Base-by-base conservation (phyloP, 2,329 filamentous ascomycete genomes). In the Torrubiellomyces zombiae region DNA sequence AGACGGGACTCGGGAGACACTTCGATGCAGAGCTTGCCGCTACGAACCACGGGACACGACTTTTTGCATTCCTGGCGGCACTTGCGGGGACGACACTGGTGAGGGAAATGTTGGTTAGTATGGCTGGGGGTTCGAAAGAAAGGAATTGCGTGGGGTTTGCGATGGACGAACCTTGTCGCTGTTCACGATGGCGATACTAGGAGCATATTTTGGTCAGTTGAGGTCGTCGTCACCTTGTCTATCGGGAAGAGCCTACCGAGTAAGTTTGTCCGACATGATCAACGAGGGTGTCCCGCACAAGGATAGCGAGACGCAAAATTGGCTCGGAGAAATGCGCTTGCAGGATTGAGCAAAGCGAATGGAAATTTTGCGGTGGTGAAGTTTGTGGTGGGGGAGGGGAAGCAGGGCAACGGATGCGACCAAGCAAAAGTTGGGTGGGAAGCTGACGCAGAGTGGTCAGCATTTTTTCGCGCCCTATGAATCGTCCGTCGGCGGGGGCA, bases 41-140 rank as follows among this genome's bases (percentile, higher is more conserved):
- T 92, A 45, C 86, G 80, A 40, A 98, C 89, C 35, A 98, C 89
- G 16, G 91, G 83, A 53, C 89, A 98, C 16, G 85, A 86, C 55
- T 95, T 95, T 56, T 95, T 95, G 68, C 89, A 98, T 58, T 98
- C 89, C 62, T 94, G 86, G 40, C 86, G 75, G 56, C 89, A 95
- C 82, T 95, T 95, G 45, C 37, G 39, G 34, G 47, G 49, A 26
- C 42, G 45, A 43, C 50, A 53, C 50, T 53, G 36, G 21, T 32
- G 30, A 32, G 30, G 41, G 44, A 39, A 43, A 34, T n/a, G 20
- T 43, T 35, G 38, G 38, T 40, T 29, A 35, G 34, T 34, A 38
- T 31, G 38, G 40, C 33, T 38, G 38, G 42, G 40, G 33, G 37
- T 23, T 34, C 31, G 28, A 33, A 23, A 26, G 26, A 24, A 21